phyloP scores from a whole-genome alignment of 768 basidiomycete genomes.

The Sporobolomyces roseus region DNA sequence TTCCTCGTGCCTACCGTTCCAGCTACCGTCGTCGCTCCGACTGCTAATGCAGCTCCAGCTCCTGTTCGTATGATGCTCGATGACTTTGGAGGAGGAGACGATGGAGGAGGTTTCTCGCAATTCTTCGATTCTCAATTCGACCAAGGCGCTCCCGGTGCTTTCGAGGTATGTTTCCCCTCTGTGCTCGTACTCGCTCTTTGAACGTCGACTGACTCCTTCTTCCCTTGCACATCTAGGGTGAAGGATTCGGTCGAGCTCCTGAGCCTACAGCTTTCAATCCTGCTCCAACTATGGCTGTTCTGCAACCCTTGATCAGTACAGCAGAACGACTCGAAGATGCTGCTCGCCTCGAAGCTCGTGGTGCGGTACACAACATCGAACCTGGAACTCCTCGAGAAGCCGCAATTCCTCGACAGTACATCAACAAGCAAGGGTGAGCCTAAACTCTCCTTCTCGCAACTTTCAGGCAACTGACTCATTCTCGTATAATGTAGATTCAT shows the following conservation, averaged over 20 bases:
- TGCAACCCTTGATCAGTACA: slow-evolving; percentile 22
- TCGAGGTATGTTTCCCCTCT: slow-evolving; percentile 3
- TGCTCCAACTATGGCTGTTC: slow-evolving; percentile 23
- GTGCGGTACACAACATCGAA: slow-evolving; percentile 27
- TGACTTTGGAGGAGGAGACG: slow-evolving; percentile 21
- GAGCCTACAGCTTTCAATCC: slow-evolving; percentile 5
- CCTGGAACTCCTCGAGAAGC: slow-evolving; percentile 31
- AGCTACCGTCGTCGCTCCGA: background rate
- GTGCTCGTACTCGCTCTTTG: background rate
- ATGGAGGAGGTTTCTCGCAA: slow-evolving; percentile 36
- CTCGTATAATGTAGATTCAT: slow-evolving; percentile 5
- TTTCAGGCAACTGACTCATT: background rate
- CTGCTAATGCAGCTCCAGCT: no score
- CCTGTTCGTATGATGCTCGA: slow-evolving; percentile 8
- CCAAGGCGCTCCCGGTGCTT: slow-evolving; percentile 20
- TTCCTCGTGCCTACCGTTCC: background rate
- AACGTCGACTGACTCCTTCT: background rate
- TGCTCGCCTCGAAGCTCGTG: slow-evolving; percentile 29
- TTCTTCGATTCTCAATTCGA: slow-evolving; percentile 40
- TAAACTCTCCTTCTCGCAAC: background rate
- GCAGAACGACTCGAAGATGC: slow-evolving; percentile 34
- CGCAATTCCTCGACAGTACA: slow-evolving; percentile 30
- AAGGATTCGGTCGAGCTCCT: slow-evolving; percentile 32
- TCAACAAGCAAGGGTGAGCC: slow-evolving; percentile 38
- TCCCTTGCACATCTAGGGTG: no score